Evolutionary conservation across 805 yeast genomes (phyloP).

Genomic region (Candida nemodendra): DNA sequence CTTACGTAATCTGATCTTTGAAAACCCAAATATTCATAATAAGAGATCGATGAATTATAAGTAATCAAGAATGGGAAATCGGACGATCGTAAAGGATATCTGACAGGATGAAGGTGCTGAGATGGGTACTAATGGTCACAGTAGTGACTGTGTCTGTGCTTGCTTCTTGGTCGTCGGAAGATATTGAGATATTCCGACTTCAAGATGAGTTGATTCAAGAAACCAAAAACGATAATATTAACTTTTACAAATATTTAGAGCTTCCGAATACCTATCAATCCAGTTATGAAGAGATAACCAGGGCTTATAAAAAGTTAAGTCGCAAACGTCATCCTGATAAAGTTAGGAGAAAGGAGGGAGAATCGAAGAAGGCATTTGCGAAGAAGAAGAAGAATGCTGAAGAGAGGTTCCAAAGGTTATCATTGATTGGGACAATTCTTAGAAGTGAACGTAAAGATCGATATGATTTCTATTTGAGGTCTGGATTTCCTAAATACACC

Average conservation of each 20-base stretch:
- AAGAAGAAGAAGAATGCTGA: slow-evolving; percentile 48
- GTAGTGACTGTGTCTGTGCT: slow-evolving; percentile 2
- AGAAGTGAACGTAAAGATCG: slow-evolving; percentile 61
- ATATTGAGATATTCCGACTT: slow-evolving; percentile 76
- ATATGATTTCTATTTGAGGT: slow-evolving; percentile 78
- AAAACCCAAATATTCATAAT: too few relatives aligned
- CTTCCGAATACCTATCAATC: slow-evolving; percentile 43
- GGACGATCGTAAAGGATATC: too few relatives aligned
- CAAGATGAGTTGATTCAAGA: slow-evolving; percentile 56
- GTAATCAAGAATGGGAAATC: too few relatives aligned
- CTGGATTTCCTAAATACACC: slow-evolving; percentile 84
- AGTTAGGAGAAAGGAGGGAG: slow-evolving; percentile 38
- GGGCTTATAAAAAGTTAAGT: slow-evolving; percentile 70
- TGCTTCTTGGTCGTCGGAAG: slow-evolving; percentile 44
- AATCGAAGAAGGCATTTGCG: slow-evolving; percentile 27
- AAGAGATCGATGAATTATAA: too few relatives aligned
- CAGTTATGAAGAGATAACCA: slow-evolving; percentile 51
- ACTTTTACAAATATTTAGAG: slow-evolving; percentile 69
- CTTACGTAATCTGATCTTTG: too few relatives aligned
- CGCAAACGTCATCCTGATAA: slow-evolving; percentile 87
- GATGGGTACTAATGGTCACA: slow-evolving; percentile 8
- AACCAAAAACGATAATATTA: slow-evolving; percentile 47
- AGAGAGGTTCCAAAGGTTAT: slow-evolving; percentile 74
- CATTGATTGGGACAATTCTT: slow-evolving; percentile 71
- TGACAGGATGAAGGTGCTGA: slow-evolving; percentile 18